Evolutionary conservation across 768 basidiomycete species (phyloP), one percentile per base, ranked within the genome.

Genomic region (Inosperma sp.): DNA sequence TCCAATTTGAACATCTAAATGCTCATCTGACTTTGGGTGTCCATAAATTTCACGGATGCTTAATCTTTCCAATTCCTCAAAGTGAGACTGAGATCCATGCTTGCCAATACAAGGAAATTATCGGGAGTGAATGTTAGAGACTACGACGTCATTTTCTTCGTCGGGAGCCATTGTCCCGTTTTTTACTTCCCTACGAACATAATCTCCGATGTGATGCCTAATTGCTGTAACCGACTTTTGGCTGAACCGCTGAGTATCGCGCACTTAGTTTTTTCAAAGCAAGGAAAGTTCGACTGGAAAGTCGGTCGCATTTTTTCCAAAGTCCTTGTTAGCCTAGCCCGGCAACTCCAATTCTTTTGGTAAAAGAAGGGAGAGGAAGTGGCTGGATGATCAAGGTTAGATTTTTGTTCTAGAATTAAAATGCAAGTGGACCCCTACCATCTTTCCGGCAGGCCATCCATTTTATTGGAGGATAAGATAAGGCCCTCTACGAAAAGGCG

Each of bases 151-250:
- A 70, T 92, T 49, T 89, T 86, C 68, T 88, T 87, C 60, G 76
- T 86, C 49, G 89, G 88, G 34, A 88, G 89, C 26, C 86, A 88
- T 59, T 86, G 86, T 0, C 86, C 88, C 10, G 78, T 84, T 30
- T 71, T 91, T 37, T 88, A 91, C 65, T 75, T 91, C 31, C 67
- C 87, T 2, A 57, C 56, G 9, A 81, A 89, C 64, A n/a, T n/a
- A n/a, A n/a, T n/a, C n/a, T n/a, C n/a, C n/a, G n/a, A n/a, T n/a
- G n/a, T n/a, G n/a, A n/a, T n/a, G n/a, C n/a, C n/a, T n/a, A n/a
- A n/a, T n/a, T n/a, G n/a, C n/a, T n/a, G n/a, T n/a, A n/a, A n/a
- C n/a, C n/a, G n/a, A n/a, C n/a, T n/a, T n/a, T n/a, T n/a, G n/a
- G n/a, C n/a, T n/a, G n/a, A n/a, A n/a, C n/a, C n/a, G n/a, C 10